Percentiles rank a stretch among this genome's conserved stretches.
These are phyloP conservation scores for Tephrocybe sp. DNA, from an alignment of 768 basidiomycete genomes.

Conservation along the genomic window DNA sequence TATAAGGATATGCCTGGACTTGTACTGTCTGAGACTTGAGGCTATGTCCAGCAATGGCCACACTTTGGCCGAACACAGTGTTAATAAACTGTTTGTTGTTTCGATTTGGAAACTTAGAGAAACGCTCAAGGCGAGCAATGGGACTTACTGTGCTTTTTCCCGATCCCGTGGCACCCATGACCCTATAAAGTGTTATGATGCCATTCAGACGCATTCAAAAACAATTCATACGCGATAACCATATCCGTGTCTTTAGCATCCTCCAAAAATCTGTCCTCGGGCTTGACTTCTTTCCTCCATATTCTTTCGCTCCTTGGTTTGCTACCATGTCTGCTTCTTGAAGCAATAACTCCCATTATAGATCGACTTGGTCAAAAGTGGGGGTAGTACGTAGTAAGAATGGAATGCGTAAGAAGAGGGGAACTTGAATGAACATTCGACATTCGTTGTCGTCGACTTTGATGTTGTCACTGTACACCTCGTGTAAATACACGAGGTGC, in stretches of 20 bases:
- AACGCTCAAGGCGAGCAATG: no score
- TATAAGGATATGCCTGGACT: not conserved
- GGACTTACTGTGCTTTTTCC: not conserved
- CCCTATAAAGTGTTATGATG: not conserved
- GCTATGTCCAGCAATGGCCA: slow-evolving; percentile 2
- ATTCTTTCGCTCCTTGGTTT: not conserved
- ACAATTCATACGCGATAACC: not conserved
- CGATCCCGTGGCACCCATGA: not conserved
- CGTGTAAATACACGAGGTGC: not conserved
- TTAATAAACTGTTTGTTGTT: slow-evolving; percentile 5
- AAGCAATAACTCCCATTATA: not conserved
- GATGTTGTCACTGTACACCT: no score
- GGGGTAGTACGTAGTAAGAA: no score
- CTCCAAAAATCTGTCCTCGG: not conserved
- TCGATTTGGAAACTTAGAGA: no score
- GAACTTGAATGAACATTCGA: no score
- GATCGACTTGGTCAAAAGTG: no score
- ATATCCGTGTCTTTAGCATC: not conserved
- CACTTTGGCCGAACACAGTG: not conserved
- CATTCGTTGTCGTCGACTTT: no score
- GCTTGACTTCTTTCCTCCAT: not conserved
- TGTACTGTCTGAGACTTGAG: not conserved
- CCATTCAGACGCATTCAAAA: not conserved
- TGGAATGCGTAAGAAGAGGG: no score
- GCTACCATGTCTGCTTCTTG: no score